Conservation (phyloP, 129 eudicot species). For the Artemisia tridentata region DNA sequence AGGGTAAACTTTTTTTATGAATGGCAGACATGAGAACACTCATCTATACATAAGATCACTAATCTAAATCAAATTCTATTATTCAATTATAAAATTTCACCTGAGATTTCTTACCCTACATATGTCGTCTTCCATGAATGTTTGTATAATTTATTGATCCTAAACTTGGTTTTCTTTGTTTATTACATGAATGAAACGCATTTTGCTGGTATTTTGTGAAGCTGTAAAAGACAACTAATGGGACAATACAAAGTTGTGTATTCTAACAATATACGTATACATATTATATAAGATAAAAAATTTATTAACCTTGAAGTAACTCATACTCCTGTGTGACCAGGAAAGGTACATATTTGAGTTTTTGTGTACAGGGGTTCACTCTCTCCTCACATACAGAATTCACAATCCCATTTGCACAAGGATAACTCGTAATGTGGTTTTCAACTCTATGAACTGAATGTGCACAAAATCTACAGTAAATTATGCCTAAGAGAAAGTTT, state of each 20-base stretch:
- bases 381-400: neutral
- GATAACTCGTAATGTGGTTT: neutral
- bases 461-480: neutral
- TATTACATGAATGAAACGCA: conserved; percentile 2
- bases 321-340: neutral
- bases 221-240: neutral
- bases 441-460: neutral
- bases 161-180: neutral
- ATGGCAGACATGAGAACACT: neutral
- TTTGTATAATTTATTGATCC: conserved; percentile 1
- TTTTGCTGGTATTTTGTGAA: neutral
- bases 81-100: conserved; percentile 1
- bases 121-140: conserved; percentile 11
- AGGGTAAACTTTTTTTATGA: neutral
- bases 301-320: neutral
- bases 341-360: too few species aligned
- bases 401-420: neutral
- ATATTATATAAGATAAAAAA: neutral
- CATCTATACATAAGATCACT: conserved; percentile 5
- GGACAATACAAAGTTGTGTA: neutral
- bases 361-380: too few species aligned
- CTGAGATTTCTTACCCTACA: conserved; percentile 3
- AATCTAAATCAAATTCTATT: conserved; percentile 13
- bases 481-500: neutral
- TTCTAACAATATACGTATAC: neutral